Base-by-base conservation (phyloP, 805 yeast genomes). In the Kregervanrija delftensis region DNA sequence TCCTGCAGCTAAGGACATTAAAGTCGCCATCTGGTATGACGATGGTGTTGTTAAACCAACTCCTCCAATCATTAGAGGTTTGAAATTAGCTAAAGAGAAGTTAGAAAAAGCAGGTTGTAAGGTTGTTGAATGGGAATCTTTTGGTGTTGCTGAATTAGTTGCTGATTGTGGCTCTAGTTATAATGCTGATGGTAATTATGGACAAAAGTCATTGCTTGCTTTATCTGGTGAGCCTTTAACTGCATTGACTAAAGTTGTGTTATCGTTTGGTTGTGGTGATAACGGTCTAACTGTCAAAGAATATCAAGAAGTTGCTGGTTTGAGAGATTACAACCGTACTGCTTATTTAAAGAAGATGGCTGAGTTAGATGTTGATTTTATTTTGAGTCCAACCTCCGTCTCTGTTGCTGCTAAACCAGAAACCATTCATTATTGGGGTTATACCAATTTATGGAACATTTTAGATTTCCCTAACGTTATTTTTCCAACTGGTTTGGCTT, bases 381-480 rank as follows among this genome's bases (percentile, higher is more conserved):
- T 84, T 46, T 58, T 84, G 39, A 69, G 78, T 39, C 89, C 90
- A 42, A 69, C 78, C 8, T 79, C 80, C 60, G 73, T 71, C 43
- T 78, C 78, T 44, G 84, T 80, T 37, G 86, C 90, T 14, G 83
- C 87, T 37, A 68, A 71, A 44, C 80, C 81, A 5, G 78, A 73
- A 41, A 71, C 71, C 16, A 66, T 78, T 10, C 73, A 74, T 55
- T 80, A 81, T 63, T 83, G 88, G 86, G 80, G 86, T 1, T 83
- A 83, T 67, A 79, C 87, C 12, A 67, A 83, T 1, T 67, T 81
- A 49, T 82, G 79, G 77, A 83, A 83, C 61, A 55, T 82, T 44
- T 59, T 81, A 47, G 90, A 83, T 59, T 71, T 74, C 53, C 86
- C 89, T n/a, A 73, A 77, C 35, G 76, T 78, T 45, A 66, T 71